Base-by-base conservation (phyloP, 129 eudicot genomes). In the Lactuca saligna region DNA sequence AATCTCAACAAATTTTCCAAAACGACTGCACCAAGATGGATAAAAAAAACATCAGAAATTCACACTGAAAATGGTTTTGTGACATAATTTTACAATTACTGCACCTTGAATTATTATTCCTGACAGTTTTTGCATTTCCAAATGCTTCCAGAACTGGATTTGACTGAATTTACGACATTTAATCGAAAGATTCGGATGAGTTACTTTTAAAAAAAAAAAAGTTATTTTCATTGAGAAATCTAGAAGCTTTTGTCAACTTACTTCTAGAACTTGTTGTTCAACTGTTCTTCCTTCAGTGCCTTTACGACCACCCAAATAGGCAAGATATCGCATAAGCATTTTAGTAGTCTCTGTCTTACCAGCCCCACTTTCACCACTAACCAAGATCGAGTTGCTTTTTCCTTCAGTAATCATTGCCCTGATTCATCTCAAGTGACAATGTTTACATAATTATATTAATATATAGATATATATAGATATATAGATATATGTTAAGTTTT, bases 301-400 rank as follows among this genome's bases (percentile, higher is more conserved):
- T 79, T 84, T 81, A 74, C 96, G 93, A 38, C 97, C 99, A 55
- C 99, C 99, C 87, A 94, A 80, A 82, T 81, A 89, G n/a, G 99
- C 99, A 83, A 94, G 92, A 79, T 94, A 94, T 10, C 85, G 92
- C 97, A 94, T 94, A 87, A 89, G 97, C 99, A 94, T 94, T 83
- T 94, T 94, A 57, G 99, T 94, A 49, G 99, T 94, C 80, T 90
- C 99, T n/a, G 99, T 94, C 79, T 94, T 94, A 62, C 99, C 99
- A 29, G 99, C 95, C 59, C 97, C 99, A 70, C 99, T 94, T 85
- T 94, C 99, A 70, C 99, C 99, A 50, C 99, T 94, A 14, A 94
- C 99, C 82, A 94, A 65, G 44, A 94, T 94, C 42, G 99, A 85
- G 79, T 94, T 94, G 85, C 99, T 89, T 81, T 87, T 87, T 25